Base-by-base conservation (phyloP, 2,329 filamentous ascomycete genomes). In the Apiospora saccharicola region DNA sequence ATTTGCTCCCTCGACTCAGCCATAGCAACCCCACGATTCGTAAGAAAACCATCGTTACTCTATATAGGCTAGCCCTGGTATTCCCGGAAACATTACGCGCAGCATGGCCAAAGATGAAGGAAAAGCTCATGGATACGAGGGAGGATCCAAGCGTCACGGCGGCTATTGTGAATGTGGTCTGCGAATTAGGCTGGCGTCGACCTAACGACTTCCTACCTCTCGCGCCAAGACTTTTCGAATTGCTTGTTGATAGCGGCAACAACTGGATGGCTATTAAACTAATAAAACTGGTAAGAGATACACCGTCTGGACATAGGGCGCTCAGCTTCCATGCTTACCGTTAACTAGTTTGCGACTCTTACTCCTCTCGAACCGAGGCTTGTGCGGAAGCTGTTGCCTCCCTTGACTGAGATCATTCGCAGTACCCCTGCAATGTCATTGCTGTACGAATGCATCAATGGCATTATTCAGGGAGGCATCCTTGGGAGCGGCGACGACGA, bases 261-360 rank as follows among this genome's bases (percentile, higher is more conserved):
- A 99, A 99, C 82, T 99, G 96, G 96, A 98, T 99, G 96, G 95
- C 95, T 73, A 99, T 99, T 81, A 99, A 99, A 82, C 90, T 99
- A 74, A 98, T 99, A 81, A 99, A 99, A 84, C 88, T 99, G 75
- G 94, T 96, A 82, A 76, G 90, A 10, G 76, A 81, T 30, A 64
- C 2, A 19, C 8, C 24, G 16, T n/a, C 47, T 67, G 14, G 37
- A 30, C 10, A 49, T 74, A 13, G 68, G 14, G 24, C 26, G 53
- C n/a, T 30, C 57, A 8, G 49, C 51, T 37, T 64, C 1, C 22
- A 41, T 64, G 41, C 83, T 80, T 67, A 82, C 69, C 2, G 69
- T 46, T 10, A 37, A 44, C 1, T 78, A 97, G 93, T 99, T 99
- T 87, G 96, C 96, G 61, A 97, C 94, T 1, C 85, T 99, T 74